Base-by-base conservation (phyloP, 2,329 filamentous ascomycete genomes). In the Fonsecaea multimorphosa region DNA sequence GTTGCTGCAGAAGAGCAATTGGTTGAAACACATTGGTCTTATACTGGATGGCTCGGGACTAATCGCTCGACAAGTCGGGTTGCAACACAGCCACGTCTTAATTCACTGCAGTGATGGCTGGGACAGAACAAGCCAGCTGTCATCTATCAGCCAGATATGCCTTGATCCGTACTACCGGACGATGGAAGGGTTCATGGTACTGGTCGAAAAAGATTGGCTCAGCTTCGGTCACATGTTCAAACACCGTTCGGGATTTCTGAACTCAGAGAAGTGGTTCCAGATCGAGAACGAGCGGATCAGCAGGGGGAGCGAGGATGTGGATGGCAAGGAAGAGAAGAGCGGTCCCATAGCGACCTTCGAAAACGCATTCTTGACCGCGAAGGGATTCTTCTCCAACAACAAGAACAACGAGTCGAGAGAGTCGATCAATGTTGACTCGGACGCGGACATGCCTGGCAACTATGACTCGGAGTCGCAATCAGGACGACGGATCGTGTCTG, bases 61-160 rank as follows among this genome's bases (percentile, higher is more conserved):
- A 63, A 96, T 98, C 72, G 90, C 93, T 32, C 86, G 91, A 34
- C 92, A 95, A 73, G 89, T 99, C 36, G 95, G 93, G 32, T 89
- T 98, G 64, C 91, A 92, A 70, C 94, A 97, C 74, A 97, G 93
- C 1, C 93, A 99, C 76, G 94, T 96, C 11, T 82, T 99, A 53
- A 97, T 99, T 56, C 95, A 99, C 78, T 99, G 95, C 78, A 98
- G 95, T 1, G 95, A 99, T 78, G 95, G 95, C 3, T 99, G 95
- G 95, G 95, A 99, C 78, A 90, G 95, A 58, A 99, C 95, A 7
- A 94, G 93, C 73, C 95, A 99, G 79, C 85, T 99, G 58, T 96
- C 93, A 73, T 93, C 93, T 3, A 80, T 99, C 63, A 90, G 93
- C 63, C 93, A 99, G 79, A 85, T 99, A 44, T 94, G 97, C 82